Percentiles rank a stretch among this genome's conserved stretches.
These are phyloP conservation scores for Amorphotheca resinae DNA, from an alignment of 495 filamentous ascomycete genomes.

Conservation along the genomic window DNA sequence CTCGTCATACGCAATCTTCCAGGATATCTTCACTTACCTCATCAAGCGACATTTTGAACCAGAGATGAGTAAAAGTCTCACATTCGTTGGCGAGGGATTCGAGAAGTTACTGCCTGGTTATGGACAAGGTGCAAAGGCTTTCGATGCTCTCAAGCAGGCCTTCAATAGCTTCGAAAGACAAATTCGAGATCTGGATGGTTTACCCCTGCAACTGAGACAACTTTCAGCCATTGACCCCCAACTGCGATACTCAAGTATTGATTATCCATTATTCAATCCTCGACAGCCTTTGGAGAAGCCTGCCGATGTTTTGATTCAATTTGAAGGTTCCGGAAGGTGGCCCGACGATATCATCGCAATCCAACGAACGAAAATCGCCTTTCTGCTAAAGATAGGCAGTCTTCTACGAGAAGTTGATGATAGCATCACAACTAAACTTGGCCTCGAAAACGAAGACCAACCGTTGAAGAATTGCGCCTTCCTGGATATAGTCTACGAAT, in stretches of 20 bases:
- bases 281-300: constrained; percentile 28
- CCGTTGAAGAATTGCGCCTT: constrained; percentile 66
- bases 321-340: constrained; percentile 90
- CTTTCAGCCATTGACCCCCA: constrained; percentile 57
- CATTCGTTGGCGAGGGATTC: constrained; percentile 46
- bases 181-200: constrained; percentile 57
- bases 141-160: constrained; percentile 38
- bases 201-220: constrained; percentile 72
- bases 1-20: constrained; percentile 49
- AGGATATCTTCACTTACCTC: constrained; percentile 70
- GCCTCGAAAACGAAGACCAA: constrained; percentile 61
- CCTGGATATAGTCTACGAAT: constrained; percentile 64
- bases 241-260: constrained; percentile 60
- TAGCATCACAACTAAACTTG: constrained; percentile 46
- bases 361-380: constrained; percentile 86
- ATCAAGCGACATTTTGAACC: constrained; percentile 48
- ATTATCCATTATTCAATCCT: constrained; percentile 27
- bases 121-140: constrained; percentile 27
- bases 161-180: constrained; percentile 63
- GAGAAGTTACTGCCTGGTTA: constrained; percentile 26
- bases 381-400: constrained; percentile 69
- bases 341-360: constrained; percentile 83
- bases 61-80: constrained; percentile 37
- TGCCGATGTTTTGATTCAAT: constrained; percentile 67
- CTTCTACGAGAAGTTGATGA: constrained; percentile 42